Base-by-base conservation (phyloP, 2,329 filamentous ascomycete genomes). In the Cercospora beticola region DNA sequence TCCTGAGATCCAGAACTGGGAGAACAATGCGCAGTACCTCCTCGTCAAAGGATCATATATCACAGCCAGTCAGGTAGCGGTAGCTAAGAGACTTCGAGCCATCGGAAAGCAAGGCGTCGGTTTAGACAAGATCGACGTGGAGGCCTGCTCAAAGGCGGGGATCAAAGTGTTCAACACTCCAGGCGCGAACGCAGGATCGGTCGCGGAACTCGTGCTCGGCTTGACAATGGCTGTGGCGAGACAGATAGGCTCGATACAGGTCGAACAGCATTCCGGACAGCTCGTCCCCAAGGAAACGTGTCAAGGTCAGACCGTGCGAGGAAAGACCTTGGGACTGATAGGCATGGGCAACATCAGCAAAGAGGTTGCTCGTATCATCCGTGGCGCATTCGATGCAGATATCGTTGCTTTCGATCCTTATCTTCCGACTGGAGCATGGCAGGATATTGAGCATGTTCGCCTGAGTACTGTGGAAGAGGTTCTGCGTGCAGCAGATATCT, bases 101-200 rank as follows among this genome's bases (percentile, higher is more conserved):
- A 80, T 84, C 40, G 81, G 81, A 65, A 84, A 85, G 73, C 83
- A 84, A 33, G 83, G 83, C 1, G 82, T 83, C 8, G 83, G 83
- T 0, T 80, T 83, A 43, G 82, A 85, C 66, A 83, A 82, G 64
- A 83, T 83, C 33, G 82, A 85, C 64, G 72, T 74, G 12, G 73
- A 73, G 0, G 82, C 83, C 3, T 83, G 82, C 63, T 70, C 74
- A 4, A 73, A 75, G 2, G 76, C 79, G 0, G 79, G 77, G 0
- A 81, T 85, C 70, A 78, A 78, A n/a, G 80, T 85, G 30, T 78
- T 82, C 70, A 84, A 85, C 67, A 85, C 83, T 0, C 83, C 83
- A 0, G 83, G 82, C 1, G 79, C 83, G 0, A 85, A 80, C 49
- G 73, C 75, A 5, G 74, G 76, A 14, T 69, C 77, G 0, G 79